Conservation (phyloP, 2,329 filamentous ascomycete species). For the Alternaria consortialis region DNA sequence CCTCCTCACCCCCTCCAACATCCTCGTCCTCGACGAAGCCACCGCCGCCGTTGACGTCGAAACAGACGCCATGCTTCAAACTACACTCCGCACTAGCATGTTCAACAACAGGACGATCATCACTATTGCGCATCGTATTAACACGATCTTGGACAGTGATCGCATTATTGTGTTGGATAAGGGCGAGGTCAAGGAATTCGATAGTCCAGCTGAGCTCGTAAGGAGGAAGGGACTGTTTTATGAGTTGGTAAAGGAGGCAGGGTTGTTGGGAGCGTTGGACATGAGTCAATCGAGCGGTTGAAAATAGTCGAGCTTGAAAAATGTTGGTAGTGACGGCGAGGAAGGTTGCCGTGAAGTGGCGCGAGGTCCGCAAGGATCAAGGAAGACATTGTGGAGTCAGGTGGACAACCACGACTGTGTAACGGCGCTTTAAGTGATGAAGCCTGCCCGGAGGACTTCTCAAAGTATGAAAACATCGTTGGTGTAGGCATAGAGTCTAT, state of each 20-base stretch:
- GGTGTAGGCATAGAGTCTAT: too few species aligned
- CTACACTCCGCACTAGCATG: conserved; percentile 68
- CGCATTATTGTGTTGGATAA: conserved; percentile 92
- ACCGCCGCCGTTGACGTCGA: conserved; percentile 79
- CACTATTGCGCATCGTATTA: conserved; percentile 97
- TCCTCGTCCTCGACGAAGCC: conserved; percentile 95
- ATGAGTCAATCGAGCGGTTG: background rate
- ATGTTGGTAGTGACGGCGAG: too few species aligned
- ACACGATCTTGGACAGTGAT: conserved; percentile 90
- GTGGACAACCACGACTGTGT: background rate
- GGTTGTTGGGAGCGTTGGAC: conserved; percentile 62
- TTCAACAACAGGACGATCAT: conserved; percentile 96
- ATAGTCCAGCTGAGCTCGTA: conserved; percentile 81
- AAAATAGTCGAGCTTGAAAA: too few species aligned
- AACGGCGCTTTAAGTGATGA: background rate
- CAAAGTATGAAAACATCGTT: too few species aligned
- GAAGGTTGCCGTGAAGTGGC: background rate
- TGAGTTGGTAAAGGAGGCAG: conserved; percentile 89
- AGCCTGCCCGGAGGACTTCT: background rate
- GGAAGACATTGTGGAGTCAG: background rate
- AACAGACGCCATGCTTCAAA: conserved; percentile 71
- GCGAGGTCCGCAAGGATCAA: background rate
- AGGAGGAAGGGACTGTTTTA: conserved; percentile 82
- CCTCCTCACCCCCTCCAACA: conserved; percentile 93
- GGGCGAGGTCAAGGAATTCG: conserved; percentile 91